Base-by-base conservation (phyloP, 1,284 basidiomycete genomes). In the Gymnopus androsaceus region DNA sequence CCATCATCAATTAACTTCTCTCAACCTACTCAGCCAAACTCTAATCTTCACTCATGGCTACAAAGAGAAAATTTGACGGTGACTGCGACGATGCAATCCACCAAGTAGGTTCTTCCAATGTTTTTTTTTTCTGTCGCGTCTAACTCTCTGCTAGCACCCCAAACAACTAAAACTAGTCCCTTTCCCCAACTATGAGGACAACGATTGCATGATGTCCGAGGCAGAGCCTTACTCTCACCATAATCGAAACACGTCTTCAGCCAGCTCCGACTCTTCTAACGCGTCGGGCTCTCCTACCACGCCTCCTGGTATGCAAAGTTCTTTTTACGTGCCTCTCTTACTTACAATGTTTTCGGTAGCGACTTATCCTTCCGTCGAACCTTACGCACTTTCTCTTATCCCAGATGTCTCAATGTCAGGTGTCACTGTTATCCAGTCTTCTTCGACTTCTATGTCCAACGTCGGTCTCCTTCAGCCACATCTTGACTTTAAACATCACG, bases 141-240 rank as follows among this genome's bases (percentile, higher is more conserved):
- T 48, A 31, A 34, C 49, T 42, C 34, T 31, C 30, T 44, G n/a
- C 31, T 30, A 85, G 81, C 75, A 78, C 62, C 71, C 75, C 40
- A 90, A 91, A 69, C 86, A 90, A 68, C 61, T 87, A 40, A 90
- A 87, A 73, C 77, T 87, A 59, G 73, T 89, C 57, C 84, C 86
- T 42, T 90, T 89, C 69, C 87, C 88, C 50, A 78, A 82, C 63
- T 78, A 75, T 61, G 77, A 82, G 59, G 84, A 88, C 69, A 70
- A 75, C 64, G 74, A 59, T 38, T 55, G 57, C 51, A 52, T 78
- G 63, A 90, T 92, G 90, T 82, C 79, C 66, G 84, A 87, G 62
- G 75, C 77, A 67, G 81, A 84, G 59, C 78, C 82, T 59, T 64
- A 77, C 53, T 78, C 72, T 51, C 74, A 80, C 65, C 88, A 90